phyloP scores from a whole-genome alignment of 2,329 filamentous ascomycete genomes.

The Fusarium sp. region DNA sequence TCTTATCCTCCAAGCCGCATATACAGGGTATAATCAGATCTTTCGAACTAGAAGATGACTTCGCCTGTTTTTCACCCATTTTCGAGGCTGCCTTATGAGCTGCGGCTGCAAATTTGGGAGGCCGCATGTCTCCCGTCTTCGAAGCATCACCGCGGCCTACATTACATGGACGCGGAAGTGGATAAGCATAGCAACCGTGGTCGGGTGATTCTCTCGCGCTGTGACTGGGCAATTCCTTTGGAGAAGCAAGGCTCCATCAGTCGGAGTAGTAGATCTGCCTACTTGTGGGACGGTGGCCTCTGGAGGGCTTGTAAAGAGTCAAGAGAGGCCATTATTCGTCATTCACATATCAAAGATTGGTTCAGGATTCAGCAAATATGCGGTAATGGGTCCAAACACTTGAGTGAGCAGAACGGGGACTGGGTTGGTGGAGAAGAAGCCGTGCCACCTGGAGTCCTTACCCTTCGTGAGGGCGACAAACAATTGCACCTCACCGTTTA shows the following conservation, averaged over 20 bases:
- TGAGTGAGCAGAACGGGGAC: too few relatives aligned
- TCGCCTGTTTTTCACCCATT: slow-evolving; percentile 1
- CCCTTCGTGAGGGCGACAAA: not conserved
- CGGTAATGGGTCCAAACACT: too few relatives aligned
- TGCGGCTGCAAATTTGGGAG: slow-evolving; percentile 4
- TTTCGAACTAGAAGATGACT: not conserved
- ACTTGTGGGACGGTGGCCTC: slow-evolving; percentile 2
- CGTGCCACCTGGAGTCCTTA: not conserved
- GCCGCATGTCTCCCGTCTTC: not conserved
- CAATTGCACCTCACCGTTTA: not conserved
- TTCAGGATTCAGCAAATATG: not conserved
- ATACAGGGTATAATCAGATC: too few relatives aligned
- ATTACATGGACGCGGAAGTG: not conserved
- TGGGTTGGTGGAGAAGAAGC: too few relatives aligned
- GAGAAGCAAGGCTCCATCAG: too few relatives aligned
- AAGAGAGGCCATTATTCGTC: not conserved
- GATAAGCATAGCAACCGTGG: too few relatives aligned
- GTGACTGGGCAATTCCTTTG: not conserved
- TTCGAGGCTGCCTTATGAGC: not conserved
- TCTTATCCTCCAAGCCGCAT: too few relatives aligned
- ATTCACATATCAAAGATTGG: not conserved
- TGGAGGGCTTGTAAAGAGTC: slow-evolving; percentile 16
- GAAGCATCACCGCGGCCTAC: accelerated
- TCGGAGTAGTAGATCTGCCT: not conserved
- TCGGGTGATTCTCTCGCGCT: not conserved